Evolutionary conservation across 1,139 yeast genomes (phyloP).

Genomic region (Scheffersomyces insectosa): DNA sequence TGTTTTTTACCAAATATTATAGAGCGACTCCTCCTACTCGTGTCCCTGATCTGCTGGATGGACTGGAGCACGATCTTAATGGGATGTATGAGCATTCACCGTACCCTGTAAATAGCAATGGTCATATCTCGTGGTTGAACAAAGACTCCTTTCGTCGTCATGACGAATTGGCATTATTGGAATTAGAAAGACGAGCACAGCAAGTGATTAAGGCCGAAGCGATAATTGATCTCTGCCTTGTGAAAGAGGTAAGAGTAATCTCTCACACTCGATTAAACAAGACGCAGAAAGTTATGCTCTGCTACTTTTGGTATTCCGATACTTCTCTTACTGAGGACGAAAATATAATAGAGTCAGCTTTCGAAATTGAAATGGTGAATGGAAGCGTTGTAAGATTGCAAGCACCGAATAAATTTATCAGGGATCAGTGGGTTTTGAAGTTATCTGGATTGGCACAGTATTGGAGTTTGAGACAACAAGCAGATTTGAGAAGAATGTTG

Average conservation of each 20-base stretch:
- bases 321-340: conserved; percentile 25
- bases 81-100: conserved; percentile 50
- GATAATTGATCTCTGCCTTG: conserved; percentile 57
- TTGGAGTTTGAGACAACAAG: conserved; percentile 55
- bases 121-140: conserved; percentile 64
- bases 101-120: conserved; percentile 43
- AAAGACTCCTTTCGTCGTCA: conserved; percentile 42
- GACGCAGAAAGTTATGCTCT: conserved; percentile 38
- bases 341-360: conserved; percentile 41
- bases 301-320: conserved; percentile 46
- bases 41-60: conserved; percentile 25
- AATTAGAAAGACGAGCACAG: conserved; percentile 61
- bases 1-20: conserved; percentile 58
- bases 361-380: conserved; percentile 53
- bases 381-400: conserved; percentile 54
- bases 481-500: conserved; percentile 42
- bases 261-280: conserved; percentile 26
- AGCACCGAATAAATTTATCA: conserved; percentile 49
- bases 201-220: conserved; percentile 61
- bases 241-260: conserved; percentile 36
- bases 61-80: conserved; percentile 8
- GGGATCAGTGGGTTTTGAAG: conserved; percentile 68
- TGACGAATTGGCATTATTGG: conserved; percentile 61
- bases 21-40: conserved; percentile 66
- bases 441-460: conserved; percentile 48